phyloP scores from a whole-genome alignment of 805 yeast genomes.

The Hanseniaspora lindneri region DNA sequence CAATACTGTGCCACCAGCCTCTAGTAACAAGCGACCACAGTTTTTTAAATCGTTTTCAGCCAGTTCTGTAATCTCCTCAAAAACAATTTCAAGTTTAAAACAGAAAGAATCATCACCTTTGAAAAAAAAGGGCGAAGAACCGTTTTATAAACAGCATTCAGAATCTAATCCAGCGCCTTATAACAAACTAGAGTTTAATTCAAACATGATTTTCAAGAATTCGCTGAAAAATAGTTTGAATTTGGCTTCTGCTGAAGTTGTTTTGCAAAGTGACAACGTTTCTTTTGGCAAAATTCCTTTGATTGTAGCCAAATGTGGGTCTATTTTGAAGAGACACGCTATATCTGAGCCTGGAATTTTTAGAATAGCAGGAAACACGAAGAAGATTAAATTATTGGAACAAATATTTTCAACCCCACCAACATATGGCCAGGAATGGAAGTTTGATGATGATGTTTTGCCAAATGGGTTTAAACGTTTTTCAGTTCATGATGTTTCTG shows the following conservation, averaged over 20 bases:
- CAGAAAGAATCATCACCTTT: background rate
- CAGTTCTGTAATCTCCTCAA: slow-evolving; percentile 21
- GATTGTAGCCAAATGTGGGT: slow-evolving; percentile 92
- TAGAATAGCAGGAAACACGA: slow-evolving; percentile 82
- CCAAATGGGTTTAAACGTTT: slow-evolving; percentile 37
- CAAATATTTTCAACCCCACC: slow-evolving; percentile 77
- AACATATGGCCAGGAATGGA: slow-evolving; percentile 77
- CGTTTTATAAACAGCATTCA: background rate
- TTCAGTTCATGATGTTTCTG: slow-evolving; percentile 94
- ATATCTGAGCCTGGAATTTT: slow-evolving; percentile 81
- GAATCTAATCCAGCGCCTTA: slow-evolving; percentile 18
- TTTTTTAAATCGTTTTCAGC: slow-evolving; percentile 28
- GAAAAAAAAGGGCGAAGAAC: background rate
- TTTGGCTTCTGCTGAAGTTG: slow-evolving; percentile 58
- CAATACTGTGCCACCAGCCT: background rate
- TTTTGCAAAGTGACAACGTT: slow-evolving; percentile 45
- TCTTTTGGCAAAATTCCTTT: slow-evolving; percentile 84
- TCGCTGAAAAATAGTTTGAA: slow-evolving; percentile 57
- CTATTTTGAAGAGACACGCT: slow-evolving; percentile 65
- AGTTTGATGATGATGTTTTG: slow-evolving; percentile 22
- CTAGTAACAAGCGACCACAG: slow-evolving; percentile 17
- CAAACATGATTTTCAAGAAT: slow-evolving; percentile 60
- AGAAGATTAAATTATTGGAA: slow-evolving; percentile 78
- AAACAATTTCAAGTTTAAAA: background rate
- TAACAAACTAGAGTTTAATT: slow-evolving; percentile 15